Conservation (phyloP, 208 protist species). For the Herpetomonas samuelpessoai region DNA sequence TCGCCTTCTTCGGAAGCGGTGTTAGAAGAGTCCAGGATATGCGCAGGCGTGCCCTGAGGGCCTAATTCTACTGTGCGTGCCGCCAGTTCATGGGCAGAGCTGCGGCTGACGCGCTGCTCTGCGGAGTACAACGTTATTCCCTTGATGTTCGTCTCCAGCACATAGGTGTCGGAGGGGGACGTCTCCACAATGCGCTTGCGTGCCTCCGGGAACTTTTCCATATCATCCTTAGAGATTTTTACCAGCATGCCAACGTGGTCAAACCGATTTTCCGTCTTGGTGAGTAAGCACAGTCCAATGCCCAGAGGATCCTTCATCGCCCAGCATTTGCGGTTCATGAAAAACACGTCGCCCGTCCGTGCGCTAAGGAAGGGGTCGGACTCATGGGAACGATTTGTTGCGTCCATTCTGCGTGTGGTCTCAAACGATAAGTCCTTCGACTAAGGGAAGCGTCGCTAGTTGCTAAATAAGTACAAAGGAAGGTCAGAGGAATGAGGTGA, state of each 20-base stretch:
- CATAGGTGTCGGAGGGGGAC: slow-evolving; percentile 76
- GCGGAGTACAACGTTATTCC: slow-evolving; percentile 67
- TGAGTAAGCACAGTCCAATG: slow-evolving; percentile 60
- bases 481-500: too few relatives aligned
- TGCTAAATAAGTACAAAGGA: too few relatives aligned
- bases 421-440: too few relatives aligned
- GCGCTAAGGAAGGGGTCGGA: slow-evolving; percentile 16
- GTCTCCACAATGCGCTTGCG: slow-evolving; percentile 22
- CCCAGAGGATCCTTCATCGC: slow-evolving; percentile 65
- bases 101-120: slow-evolving; percentile 54
- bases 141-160: slow-evolving; percentile 74
- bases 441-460: too few relatives aligned
- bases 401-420: too few relatives aligned
- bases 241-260: slow-evolving; percentile 84
- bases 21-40: slow-evolving; percentile 4
- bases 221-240: slow-evolving; percentile 42
- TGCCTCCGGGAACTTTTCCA: slow-evolving; percentile 28
- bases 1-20: background rate
- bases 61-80: slow-evolving; percentile 36
- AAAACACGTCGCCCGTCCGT: slow-evolving; percentile 66
- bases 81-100: slow-evolving; percentile 55
- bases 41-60: slow-evolving; percentile 5
- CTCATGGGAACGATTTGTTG: too few relatives aligned
- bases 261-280: slow-evolving; percentile 75
- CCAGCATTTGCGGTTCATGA: slow-evolving; percentile 82